phyloP scores from a whole-genome alignment of 129 eudicot genomes.

The Silybum marianum region DNA sequence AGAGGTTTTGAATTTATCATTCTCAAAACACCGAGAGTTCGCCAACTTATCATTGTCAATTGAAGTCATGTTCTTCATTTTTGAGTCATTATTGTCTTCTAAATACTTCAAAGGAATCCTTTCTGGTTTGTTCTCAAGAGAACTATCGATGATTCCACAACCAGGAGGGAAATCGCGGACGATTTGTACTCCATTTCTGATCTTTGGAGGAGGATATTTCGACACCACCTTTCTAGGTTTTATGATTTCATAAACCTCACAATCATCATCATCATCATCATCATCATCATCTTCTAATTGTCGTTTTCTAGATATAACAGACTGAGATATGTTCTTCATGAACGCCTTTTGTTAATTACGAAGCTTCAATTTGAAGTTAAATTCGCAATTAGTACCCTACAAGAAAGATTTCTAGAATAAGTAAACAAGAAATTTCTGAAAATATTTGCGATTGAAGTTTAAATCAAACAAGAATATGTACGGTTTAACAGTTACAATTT shows the following conservation, averaged over 20 bases:
- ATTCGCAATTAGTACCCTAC: not conserved
- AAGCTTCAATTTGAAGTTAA: conserved; percentile 2
- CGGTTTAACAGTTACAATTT: not conserved
- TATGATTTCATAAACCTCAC: conserved; percentile 3
- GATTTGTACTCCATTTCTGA: not conserved
- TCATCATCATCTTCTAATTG: not conserved
- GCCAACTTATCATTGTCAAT: not conserved
- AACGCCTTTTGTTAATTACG: conserved; percentile 2
- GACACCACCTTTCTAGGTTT: conserved; percentile 4
- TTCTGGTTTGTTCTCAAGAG: not conserved
- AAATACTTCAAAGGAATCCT: not conserved
- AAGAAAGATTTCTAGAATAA: not conserved
- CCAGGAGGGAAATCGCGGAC: conserved; percentile 22
- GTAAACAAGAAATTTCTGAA: not conserved
- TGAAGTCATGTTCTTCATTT: not conserved
- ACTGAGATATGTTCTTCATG: not conserved
- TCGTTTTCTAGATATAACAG: not conserved
- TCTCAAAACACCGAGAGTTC: not conserved
- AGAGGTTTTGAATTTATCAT: not conserved
- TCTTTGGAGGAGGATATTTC: conserved; percentile 21
- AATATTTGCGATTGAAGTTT: not conserved
- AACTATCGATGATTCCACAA: conserved; percentile 10
- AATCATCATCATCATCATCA: not conserved
- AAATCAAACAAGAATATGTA: not conserved
- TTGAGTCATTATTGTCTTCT: not conserved